Conservation (phyloP, 495 filamentous ascomycete genomes). For the Polyplosphaeria fusca region DNA sequence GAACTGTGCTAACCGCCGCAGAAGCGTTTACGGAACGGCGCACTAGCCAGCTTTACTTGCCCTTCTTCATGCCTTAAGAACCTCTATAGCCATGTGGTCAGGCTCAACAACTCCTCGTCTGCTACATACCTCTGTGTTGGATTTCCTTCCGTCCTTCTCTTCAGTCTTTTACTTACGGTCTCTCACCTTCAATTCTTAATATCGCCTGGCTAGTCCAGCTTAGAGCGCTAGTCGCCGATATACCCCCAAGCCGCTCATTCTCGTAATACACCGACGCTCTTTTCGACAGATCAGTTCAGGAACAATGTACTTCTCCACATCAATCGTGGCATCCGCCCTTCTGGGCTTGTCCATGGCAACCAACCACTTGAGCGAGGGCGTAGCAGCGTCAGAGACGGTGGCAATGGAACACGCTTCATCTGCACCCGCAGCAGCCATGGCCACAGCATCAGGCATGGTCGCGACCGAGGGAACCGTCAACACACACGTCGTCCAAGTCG, state of each 20-base stretch:
- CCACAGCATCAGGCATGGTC: slow-evolving; percentile 1
- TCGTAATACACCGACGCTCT: slow-evolving; percentile 28
- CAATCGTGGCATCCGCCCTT: slow-evolving; percentile 22
- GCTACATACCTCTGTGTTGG: slow-evolving; percentile 16
- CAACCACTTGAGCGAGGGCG: slow-evolving; percentile 4
- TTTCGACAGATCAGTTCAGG: slow-evolving; percentile 19
- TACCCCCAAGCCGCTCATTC: slow-evolving; percentile 8
- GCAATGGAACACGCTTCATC: background rate
- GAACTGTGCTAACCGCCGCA: slow-evolving; percentile 18
- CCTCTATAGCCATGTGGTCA: slow-evolving; percentile 25
- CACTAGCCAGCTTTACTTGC: slow-evolving; percentile 25
- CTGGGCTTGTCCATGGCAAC: slow-evolving; percentile 20
- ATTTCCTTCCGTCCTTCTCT: slow-evolving; percentile 32
- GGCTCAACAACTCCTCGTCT: slow-evolving; percentile 20
- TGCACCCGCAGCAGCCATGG: slow-evolving; percentile 1
- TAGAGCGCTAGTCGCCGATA: slow-evolving; percentile 34
- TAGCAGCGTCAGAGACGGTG: background rate
- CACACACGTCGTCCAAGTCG: slow-evolving; percentile 35
- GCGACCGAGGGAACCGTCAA: slow-evolving; percentile 10
- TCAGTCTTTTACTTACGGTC: slow-evolving; percentile 25
- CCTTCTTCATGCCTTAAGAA: slow-evolving; percentile 36
- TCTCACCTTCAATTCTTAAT: slow-evolving; percentile 35
- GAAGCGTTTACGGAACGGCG: slow-evolving; percentile 16
- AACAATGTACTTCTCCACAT: slow-evolving; percentile 34
- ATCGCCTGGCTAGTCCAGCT: slow-evolving; percentile 35